These are phyloP conservation scores for Hura crepitans DNA, from an alignment of 441 rosid genomes.

Conservation along the genomic window DNA sequence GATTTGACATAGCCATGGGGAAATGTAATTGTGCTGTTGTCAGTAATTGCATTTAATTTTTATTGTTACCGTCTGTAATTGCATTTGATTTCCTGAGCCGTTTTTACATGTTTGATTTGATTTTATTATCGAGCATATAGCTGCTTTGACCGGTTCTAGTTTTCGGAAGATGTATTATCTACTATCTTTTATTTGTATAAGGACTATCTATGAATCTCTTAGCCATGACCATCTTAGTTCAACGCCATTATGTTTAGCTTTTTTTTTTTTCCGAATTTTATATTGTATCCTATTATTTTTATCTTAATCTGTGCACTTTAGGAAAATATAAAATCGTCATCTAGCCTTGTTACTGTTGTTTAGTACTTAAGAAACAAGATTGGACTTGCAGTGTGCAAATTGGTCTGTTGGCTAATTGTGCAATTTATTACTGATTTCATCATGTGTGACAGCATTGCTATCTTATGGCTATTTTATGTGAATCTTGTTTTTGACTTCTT, in stretches of 20 bases:
- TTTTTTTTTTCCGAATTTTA: not conserved
- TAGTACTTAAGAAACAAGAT: not conserved
- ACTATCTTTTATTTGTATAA: not conserved
- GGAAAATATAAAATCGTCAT: not conserved
- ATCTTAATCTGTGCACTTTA: not conserved
- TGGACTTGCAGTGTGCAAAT: not conserved
- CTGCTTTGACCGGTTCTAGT: not conserved
- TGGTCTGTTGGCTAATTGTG: not conserved
- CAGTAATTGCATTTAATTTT: conserved; percentile 4
- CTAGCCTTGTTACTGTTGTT: not conserved
- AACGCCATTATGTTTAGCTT: not conserved
- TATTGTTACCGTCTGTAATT: not conserved
- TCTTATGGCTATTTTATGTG: not conserved
- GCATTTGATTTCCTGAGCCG: not conserved
- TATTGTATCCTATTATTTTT: not conserved
- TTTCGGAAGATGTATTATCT: not conserved
- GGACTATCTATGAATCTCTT: not conserved
- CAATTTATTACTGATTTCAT: not conserved
- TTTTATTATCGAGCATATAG: not conserved
- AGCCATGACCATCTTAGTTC: not conserved
- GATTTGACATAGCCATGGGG: conserved; percentile 75
- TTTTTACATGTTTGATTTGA: not conserved
- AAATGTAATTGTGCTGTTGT: conserved; percentile 49
- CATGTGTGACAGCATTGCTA: not conserved
- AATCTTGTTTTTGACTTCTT: conserved; percentile 1